Percentiles rank a stretch among this genome's conserved stretches.
Conservation (phyloP, 2,329 filamentous ascomycete genomes). For the Fusarium sp. region DNA sequence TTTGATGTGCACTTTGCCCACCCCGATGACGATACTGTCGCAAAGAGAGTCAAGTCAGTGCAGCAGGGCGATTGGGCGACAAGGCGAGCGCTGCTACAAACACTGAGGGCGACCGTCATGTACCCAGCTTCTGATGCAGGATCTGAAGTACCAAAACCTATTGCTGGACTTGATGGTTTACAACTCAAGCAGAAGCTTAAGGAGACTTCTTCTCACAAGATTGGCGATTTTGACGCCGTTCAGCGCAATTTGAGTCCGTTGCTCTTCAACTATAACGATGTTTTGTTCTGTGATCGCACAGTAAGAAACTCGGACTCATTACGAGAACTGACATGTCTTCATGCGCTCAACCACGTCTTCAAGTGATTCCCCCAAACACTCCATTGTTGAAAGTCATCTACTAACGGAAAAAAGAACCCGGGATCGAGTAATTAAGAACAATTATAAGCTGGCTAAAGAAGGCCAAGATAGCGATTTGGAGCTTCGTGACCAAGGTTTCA, state of each 20-base stretch:
- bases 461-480: conserved; percentile 75
- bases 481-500: conserved; percentile 93
- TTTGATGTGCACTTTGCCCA: conserved; percentile 85
- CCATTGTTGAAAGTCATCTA: too few species aligned
- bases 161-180: conserved; percentile 59
- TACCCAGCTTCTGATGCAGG: conserved; percentile 58
- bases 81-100: conserved; percentile 60
- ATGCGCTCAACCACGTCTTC: conserved; percentile 91
- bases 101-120: conserved; percentile 62
- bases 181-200: conserved; percentile 79
- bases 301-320: conserved; percentile 75
- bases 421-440: conserved; percentile 93
- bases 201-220: conserved; percentile 64
- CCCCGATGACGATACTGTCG: conserved; percentile 71
- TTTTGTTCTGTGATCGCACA: conserved; percentile 80
- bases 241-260: conserved; percentile 76
- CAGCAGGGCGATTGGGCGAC: conserved; percentile 65
- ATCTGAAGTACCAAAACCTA: conserved; percentile 49
- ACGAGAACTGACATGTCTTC: conserved; percentile 80
- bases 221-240: conserved; percentile 68
- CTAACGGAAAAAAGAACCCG: conserved; percentile 70
- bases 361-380: conserved; percentile 66
- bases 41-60: conserved; percentile 64
- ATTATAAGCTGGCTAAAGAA: conserved; percentile 78
- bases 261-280: conserved; percentile 85